A percentile compares a stretch with the other conserved stretches of the same genome.
phyloP scores from a whole-genome alignment of 192 early-diverging fungal genomes.

The Bifiguratus adelaidae region DNA sequence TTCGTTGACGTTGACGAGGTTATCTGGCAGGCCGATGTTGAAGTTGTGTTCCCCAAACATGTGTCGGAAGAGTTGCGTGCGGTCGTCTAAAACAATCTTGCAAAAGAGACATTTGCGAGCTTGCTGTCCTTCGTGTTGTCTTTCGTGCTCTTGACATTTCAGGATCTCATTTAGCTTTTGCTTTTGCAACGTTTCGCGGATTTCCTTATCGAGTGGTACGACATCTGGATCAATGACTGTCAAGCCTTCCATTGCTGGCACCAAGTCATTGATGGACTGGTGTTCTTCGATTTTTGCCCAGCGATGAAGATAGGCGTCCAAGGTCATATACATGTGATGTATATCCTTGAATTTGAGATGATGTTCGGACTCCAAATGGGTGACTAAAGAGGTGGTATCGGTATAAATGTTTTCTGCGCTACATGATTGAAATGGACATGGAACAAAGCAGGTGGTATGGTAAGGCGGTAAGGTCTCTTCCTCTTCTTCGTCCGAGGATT shows the following conservation, averaged over 20 bases:
- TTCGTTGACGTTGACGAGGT: constrained; percentile 75
- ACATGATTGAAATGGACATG: constrained; percentile 59
- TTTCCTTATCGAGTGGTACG: constrained; percentile 43
- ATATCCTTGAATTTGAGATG: constrained; percentile 53
- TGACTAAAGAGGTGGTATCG: constrained; percentile 50
- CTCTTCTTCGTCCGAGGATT: constrained; percentile 10
- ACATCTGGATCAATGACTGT: constrained; percentile 44
- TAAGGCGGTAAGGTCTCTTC: constrained; percentile 31
- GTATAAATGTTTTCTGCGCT: constrained; percentile 27
- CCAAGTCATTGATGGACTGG: neutral
- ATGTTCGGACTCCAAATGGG: constrained; percentile 58
- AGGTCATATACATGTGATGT: constrained; percentile 64
- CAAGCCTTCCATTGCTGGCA: constrained; percentile 2
- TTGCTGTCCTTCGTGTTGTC: constrained; percentile 46
- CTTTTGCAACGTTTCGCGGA: constrained; percentile 62
- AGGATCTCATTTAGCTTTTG: constrained; percentile 66
- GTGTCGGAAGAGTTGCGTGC: constrained; percentile 67
- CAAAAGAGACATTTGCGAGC: constrained; percentile 90
- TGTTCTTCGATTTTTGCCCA: constrained; percentile 39
- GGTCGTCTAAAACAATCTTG: constrained; percentile 29
- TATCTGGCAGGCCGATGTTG: constrained; percentile 87
- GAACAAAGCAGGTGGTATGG: constrained; percentile 39
- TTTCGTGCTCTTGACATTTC: constrained; percentile 59
- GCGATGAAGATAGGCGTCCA: constrained; percentile 64
- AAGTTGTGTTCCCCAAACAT: constrained; percentile 89